phyloP scores from a whole-genome alignment of 306 rosid species.

The Citrullus amarus region DNA sequence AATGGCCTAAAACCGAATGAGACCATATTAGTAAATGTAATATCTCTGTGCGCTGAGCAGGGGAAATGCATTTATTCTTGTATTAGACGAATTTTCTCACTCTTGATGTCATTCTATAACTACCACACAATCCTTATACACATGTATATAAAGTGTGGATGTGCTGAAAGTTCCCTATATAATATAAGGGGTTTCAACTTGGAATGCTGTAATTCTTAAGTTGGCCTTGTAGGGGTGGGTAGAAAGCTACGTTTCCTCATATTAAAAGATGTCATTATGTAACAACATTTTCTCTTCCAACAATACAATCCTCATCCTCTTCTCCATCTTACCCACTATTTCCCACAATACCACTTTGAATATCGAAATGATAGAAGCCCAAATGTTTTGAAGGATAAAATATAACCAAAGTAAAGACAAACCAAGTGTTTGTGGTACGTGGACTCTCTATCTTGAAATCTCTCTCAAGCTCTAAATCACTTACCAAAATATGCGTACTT shows the following conservation, averaged over 20 bases:
- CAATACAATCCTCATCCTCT: no score
- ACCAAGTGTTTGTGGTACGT: no score
- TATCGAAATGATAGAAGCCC: no score
- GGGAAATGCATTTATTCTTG: slow-evolving; percentile 79
- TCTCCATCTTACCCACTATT: no score
- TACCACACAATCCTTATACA: slow-evolving; percentile 25
- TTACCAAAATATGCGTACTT: no score
- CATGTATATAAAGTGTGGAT: slow-evolving; percentile 73
- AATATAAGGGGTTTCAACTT: slow-evolving; percentile 42
- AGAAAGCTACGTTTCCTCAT: slow-evolving; percentile 37
- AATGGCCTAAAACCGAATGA: slow-evolving; percentile 48
- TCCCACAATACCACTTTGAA: no score
- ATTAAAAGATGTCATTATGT: slow-evolving; percentile 49
- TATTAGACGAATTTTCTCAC: slow-evolving; percentile 30
- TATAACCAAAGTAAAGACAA: no score
- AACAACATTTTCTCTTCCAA: slow-evolving; percentile 13
- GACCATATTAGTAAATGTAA: slow-evolving; percentile 54
- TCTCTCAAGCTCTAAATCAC: no score
- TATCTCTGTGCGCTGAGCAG: slow-evolving; percentile 63
- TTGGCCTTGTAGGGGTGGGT: slow-evolving; percentile 67
- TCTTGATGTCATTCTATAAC: slow-evolving; percentile 16
- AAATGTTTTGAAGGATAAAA: no score
- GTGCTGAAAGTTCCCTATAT: slow-evolving; percentile 52
- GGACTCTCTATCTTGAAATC: no score
- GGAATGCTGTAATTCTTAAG: slow-evolving; percentile 81